Conservation (phyloP, 371 early-diverging fungal genomes). For the Coemansia sp. region DNA sequence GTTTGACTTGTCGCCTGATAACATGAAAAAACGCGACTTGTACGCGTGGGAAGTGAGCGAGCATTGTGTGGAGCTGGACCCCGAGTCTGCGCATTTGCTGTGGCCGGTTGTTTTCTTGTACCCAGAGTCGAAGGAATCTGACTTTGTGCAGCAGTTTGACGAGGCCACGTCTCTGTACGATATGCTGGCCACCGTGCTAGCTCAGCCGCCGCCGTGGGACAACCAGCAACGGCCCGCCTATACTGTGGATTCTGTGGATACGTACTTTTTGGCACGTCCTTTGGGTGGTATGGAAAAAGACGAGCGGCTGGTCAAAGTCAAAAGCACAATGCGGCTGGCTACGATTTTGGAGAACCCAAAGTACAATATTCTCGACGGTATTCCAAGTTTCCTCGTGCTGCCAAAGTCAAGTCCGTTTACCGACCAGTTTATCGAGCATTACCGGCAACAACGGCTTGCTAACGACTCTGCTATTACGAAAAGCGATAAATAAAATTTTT, state of each 20-base stretch:
- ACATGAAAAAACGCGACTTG: neutral
- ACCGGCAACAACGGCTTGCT: constrained; percentile 49
- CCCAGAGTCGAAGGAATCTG: constrained; percentile 90
- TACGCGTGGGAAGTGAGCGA: constrained; percentile 46
- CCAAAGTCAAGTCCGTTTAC: constrained; percentile 62
- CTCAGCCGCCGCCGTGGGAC: constrained; percentile 85
- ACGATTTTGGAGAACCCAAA: constrained; percentile 59
- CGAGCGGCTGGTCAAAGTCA: constrained; percentile 68
- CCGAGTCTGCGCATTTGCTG: constrained; percentile 61
- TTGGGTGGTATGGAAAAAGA: constrained; percentile 56
- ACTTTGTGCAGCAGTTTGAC: constrained; percentile 82
- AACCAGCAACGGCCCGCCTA: constrained; percentile 58
- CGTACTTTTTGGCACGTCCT: constrained; percentile 72
- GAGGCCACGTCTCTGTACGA: constrained; percentile 81
- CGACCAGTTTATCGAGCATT: constrained; percentile 62
- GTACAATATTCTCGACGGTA: constrained; percentile 64
- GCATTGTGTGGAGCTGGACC: constrained; percentile 67
- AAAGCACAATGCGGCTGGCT: constrained; percentile 57
- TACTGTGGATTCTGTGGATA: constrained; percentile 65
- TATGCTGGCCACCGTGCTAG: constrained; percentile 83
- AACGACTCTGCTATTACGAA: constrained; percentile 17
- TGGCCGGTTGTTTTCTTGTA: constrained; percentile 93
- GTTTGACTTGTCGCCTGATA: constrained; percentile 23
- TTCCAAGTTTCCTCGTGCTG: constrained; percentile 69
- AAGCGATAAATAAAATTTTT: no score